A percentile compares a stretch with the other conserved stretches of the same genome.
These are phyloP conservation scores for Aspergillus niger DNA, from an alignment of 2,329 filamentous ascomycete species.

Conservation along the genomic window DNA sequence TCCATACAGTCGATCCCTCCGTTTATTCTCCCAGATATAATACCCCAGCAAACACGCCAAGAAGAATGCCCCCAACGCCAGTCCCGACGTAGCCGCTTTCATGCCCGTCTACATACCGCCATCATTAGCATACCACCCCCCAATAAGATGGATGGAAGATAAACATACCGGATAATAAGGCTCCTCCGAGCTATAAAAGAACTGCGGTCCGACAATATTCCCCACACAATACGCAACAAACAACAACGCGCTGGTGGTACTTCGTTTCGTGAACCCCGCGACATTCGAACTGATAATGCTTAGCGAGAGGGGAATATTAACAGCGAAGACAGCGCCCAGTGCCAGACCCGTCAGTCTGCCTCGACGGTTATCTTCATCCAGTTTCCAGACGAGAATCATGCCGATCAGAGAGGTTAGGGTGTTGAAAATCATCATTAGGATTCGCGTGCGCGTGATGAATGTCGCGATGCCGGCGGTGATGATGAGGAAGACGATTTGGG, in stretches of 20 bases:
- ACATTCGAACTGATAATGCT: conserved; percentile 40
- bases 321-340: conserved; percentile 36
- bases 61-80: conserved; percentile 34
- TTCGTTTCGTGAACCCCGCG: conserved; percentile 40
- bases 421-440: conserved; percentile 38
- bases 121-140: conserved; percentile 2
- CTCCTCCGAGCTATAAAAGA: conserved; percentile 35
- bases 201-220: conserved; percentile 39
- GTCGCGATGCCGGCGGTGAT: conserved; percentile 33
- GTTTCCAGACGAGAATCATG: conserved; percentile 37
- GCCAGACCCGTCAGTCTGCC: conserved; percentile 35
- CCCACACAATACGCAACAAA: conserved; percentile 49
- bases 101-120: conserved; percentile 34
- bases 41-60: conserved; percentile 31
- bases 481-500: conserved; percentile 37
- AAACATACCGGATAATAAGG: conserved; percentile 30
- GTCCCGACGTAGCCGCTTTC: conserved; percentile 33
- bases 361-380: conserved; percentile 26
- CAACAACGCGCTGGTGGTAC: conserved; percentile 46
- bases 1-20: conserved; percentile 32
- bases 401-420: conserved; percentile 32
- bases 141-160: too few species aligned
- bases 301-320: conserved; percentile 39
- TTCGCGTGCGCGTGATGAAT: conserved; percentile 29
- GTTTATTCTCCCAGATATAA: conserved; percentile 35